A percentile compares a stretch with the other conserved stretches of the same genome.
phyloP scores from a whole-genome alignment of 2,329 filamentous ascomycete species.

The Botrytis elliptica region DNA sequence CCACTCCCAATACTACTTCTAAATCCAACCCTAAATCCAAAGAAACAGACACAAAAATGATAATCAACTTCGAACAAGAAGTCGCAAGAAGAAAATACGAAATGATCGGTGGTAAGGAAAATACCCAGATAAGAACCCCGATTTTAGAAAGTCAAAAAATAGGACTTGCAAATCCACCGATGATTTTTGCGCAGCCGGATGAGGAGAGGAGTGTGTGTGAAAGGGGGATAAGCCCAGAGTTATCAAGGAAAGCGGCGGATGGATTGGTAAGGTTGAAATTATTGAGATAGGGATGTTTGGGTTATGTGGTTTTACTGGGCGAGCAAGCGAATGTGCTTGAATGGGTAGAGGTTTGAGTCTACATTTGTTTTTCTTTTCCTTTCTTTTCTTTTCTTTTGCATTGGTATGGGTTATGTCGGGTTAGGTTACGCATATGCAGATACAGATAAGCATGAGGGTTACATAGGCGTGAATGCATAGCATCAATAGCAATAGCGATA shows the following conservation, averaged over 20 bases:
- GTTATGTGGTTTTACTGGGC: not conserved
- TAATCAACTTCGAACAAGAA: not conserved
- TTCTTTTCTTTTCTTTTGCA: not conserved
- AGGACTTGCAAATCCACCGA: not conserved
- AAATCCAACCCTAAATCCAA: not conserved
- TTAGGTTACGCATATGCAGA: not conserved
- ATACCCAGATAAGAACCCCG: not conserved
- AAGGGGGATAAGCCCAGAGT: constrained; percentile 25
- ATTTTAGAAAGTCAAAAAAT: not conserved
- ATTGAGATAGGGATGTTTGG: not conserved
- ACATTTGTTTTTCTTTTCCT: not conserved
- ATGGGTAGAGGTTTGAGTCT: not conserved
- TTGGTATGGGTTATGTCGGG: not conserved
- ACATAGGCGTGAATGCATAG: not conserved
- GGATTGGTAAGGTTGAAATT: constrained; percentile 46
- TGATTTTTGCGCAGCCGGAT: not conserved
- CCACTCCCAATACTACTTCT: not conserved
- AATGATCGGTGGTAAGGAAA: not conserved
- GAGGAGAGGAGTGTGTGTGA: constrained; percentile 17
- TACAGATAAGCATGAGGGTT: not conserved
- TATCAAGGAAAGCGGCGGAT: constrained; percentile 51
- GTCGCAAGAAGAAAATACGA: not conserved
- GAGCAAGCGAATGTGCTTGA: not conserved
- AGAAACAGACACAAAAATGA: not conserved
- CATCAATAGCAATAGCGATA: not conserved